These are phyloP conservation scores for Termitomyces sp. DNA, from an alignment of 768 basidiomycete species.

Conservation along the genomic window DNA sequence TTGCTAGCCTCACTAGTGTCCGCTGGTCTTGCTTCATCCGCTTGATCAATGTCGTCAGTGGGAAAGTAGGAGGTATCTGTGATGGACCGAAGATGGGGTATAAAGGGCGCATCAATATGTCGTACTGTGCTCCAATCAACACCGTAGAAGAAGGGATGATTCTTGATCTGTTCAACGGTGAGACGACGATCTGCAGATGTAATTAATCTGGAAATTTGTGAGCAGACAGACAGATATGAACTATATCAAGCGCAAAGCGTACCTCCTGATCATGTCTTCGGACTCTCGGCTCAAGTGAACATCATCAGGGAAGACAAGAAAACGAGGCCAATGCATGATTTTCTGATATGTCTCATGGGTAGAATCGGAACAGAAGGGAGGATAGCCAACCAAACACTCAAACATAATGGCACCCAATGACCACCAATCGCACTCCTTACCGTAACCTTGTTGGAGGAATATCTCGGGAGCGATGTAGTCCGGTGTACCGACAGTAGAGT, in stretches of 20 bases:
- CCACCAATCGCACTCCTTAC: constrained; percentile 99
- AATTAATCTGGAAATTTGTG: constrained; percentile 51
- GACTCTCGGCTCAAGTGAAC: constrained; percentile 89
- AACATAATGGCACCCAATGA: constrained; percentile 98
- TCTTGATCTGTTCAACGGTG: constrained; percentile 81
- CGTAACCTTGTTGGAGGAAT: constrained; percentile 95
- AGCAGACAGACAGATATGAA: neutral
- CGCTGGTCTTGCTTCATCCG: constrained; percentile 35
- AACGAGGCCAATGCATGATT: constrained; percentile 90
- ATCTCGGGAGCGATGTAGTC: constrained; percentile 98
- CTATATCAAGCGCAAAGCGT: constrained; percentile 15
- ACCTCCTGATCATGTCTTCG: constrained; percentile 85
- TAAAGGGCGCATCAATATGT: constrained; percentile 89
- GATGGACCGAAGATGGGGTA: constrained; percentile 89
- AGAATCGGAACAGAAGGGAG: constrained; percentile 91
- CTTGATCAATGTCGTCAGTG: constrained; percentile 87
- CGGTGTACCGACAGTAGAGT: constrained; percentile 96
- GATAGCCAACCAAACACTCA: constrained; percentile 95
- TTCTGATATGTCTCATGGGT: constrained; percentile 98
- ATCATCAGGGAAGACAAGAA: constrained; percentile 88
- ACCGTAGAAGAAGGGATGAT: constrained; percentile 90
- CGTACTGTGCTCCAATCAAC: constrained; percentile 91
- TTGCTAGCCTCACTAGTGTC: constrained; percentile 40
- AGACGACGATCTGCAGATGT: constrained; percentile 78
- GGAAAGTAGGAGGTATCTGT: constrained; percentile 99